These are phyloP conservation scores for Rhipidocladum racemiflorum DNA, from an alignment of 176 grass and related monocot genomes.

Conservation along the genomic window DNA sequence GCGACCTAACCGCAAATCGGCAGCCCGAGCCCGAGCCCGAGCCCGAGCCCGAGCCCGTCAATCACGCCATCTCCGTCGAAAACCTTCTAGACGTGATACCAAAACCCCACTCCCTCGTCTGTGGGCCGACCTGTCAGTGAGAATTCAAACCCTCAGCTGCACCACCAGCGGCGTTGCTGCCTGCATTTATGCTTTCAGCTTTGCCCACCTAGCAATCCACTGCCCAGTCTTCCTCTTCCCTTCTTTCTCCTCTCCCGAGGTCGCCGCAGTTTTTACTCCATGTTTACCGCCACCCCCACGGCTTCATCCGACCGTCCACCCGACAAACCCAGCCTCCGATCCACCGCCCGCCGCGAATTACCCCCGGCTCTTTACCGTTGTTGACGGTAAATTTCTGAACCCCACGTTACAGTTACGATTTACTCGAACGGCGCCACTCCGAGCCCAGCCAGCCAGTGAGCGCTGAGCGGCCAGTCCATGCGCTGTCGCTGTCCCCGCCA, in stretches of 20 bases:
- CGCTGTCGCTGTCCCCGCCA: slow-evolving; percentile 38
- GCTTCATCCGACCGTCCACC: slow-evolving; percentile 15
- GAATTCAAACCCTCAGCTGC: background rate
- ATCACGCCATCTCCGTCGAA: background rate
- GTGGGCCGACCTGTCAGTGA: slow-evolving; percentile 2
- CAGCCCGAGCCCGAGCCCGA: too few species aligned
- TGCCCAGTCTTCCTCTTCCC: background rate
- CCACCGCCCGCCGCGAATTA: slow-evolving; percentile 21
- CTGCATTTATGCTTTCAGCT: slow-evolving; percentile 32
- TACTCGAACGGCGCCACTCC: background rate
- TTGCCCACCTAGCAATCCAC: background rate
- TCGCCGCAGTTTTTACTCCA: background rate
- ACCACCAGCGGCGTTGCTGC: background rate
- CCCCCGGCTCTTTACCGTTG: background rate
- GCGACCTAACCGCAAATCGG: background rate
- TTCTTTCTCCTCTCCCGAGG: slow-evolving; percentile 2
- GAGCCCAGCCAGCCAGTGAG: background rate
- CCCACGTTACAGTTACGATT: background rate
- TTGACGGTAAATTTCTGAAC: background rate
- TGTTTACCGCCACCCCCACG: background rate
- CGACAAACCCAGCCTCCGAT: background rate
- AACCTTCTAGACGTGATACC: too few species aligned
- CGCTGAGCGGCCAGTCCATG: background rate
- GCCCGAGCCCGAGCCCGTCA: background rate
- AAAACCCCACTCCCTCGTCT: background rate